A percentile compares a stretch with the other conserved stretches of the same genome.
phyloP scores from a whole-genome alignment of 345 rosid species.

The Acer yangbiense region DNA sequence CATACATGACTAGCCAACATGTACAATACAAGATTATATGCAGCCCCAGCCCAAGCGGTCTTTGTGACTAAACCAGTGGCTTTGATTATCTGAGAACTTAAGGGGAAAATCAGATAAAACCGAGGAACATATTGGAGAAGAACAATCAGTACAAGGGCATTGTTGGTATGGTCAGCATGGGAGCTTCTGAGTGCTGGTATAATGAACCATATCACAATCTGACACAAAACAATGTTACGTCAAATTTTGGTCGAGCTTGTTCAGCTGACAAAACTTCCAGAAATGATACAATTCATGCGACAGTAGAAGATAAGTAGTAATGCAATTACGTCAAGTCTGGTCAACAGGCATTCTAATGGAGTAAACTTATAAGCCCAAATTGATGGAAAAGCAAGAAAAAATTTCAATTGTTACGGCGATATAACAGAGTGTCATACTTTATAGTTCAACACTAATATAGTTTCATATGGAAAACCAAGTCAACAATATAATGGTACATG shows the following conservation, averaged over 20 bases:
- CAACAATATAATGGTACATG: neutral
- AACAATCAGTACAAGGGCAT: slow-evolving; percentile 76
- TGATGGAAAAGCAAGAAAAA: neutral
- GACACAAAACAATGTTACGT: slow-evolving; percentile 18
- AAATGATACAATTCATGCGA: neutral
- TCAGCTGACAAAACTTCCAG: neutral
- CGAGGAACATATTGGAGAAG: slow-evolving; percentile 81
- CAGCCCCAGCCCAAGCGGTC: slow-evolving; percentile 99
- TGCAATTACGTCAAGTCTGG: neutral
- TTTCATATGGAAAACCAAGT: neutral
- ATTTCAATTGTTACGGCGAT: too few species aligned
- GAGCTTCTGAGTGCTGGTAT: slow-evolving; percentile 67
- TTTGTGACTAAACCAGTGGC: slow-evolving; percentile 77
- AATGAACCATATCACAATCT: slow-evolving; percentile 88
- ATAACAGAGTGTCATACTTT: neutral
- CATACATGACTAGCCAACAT: slow-evolving; percentile 94
- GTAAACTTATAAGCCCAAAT: too few species aligned
- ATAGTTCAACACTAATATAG: neutral
- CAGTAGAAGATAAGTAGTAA: neutral
- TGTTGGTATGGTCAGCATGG: slow-evolving; percentile 64
- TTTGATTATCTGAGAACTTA: slow-evolving; percentile 67
- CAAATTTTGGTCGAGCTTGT: neutral
- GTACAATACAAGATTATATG: slow-evolving; percentile 75
- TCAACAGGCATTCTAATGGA: neutral
- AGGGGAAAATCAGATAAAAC: slow-evolving; percentile 71